Conservation (phyloP, 371 early-diverging fungal genomes). For the Nematocida ironsii region DNA sequence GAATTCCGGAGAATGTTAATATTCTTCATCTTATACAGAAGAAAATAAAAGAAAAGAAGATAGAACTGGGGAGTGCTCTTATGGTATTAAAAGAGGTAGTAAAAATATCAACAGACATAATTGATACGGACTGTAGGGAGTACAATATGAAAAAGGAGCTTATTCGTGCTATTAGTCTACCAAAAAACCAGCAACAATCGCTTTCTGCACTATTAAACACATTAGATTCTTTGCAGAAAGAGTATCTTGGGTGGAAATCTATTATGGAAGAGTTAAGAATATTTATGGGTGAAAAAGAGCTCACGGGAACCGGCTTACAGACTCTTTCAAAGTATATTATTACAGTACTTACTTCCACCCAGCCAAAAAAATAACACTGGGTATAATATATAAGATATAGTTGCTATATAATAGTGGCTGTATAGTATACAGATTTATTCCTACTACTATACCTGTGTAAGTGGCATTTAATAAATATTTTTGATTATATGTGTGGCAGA, state of each 20-base stretch:
- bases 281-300: conserved; percentile 32
- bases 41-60: conserved; percentile 2
- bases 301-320: not conserved
- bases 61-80: not conserved
- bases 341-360: not conserved
- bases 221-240: not conserved
- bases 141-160: conserved; percentile 13
- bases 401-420: too few relatives aligned
- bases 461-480: too few relatives aligned
- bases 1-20: conserved; percentile 13
- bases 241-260: conserved; percentile 11
- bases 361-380: not conserved
- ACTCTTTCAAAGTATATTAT: conserved; percentile 4
- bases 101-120: conserved; percentile 19
- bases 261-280: not conserved
- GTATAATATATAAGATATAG: too few relatives aligned
- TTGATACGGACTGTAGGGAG: conserved; percentile 21
- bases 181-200: not conserved
- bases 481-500: too few relatives aligned
- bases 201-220: not conserved
- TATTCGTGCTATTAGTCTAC: not conserved
- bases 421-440: too few relatives aligned
- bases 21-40: conserved; percentile 4
- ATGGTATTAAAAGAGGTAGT: conserved; percentile 1
- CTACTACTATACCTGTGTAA: too few relatives aligned